Evolutionary conservation across 2,329 filamentous ascomycete species (phyloP), one percentile per base, ranked within the genome.

Genomic region (Beauveria asiatica): DNA sequence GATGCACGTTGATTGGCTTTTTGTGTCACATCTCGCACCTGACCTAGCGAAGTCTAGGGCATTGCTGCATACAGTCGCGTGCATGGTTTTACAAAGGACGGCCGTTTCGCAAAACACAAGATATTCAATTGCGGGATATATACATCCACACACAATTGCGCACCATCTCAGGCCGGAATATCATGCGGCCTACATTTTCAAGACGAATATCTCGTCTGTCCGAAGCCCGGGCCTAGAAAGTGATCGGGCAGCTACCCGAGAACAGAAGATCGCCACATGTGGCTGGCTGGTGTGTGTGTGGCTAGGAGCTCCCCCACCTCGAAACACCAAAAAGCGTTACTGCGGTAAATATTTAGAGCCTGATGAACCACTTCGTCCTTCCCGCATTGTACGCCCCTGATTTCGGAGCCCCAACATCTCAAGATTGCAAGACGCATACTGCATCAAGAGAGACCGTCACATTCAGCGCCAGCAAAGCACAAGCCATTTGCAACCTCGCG

Each of bases 251-350:
- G 44, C 56, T 59, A 52, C 56, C 55, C 56, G 50, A n/a, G 46
- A 58, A 27, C 21, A 21, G 39, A 23, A 19, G 11, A 37, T 52
- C 48, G 48, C 56, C 56, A 58, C 56, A 50, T 11, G 56, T 58
- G 56, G 39, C 48, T 57, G 16, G 37, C 25, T 37, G 37, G 27
- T 17, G 11, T 16, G 21, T n/a, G 33, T 52, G 56, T 59, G 56
- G 56, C 56, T 59, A 6, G 17, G 16, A 59, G 56, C 56, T 59
- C 39, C 45, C 46, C 52, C 56, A 52, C 56, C 56, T 42, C 23
- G 37, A 51, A 44, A 42, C 56, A 44, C 56, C 45, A 27, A 52
- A 52, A 59, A 45, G 19, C 54, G n/a, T 44, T 30, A 1, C 23
- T 23, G 23, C 23, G 5, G 23, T 23, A 23, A 2, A 2, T 23